These are phyloP conservation scores for Fremontodendron californicum DNA, from an alignment of 345 rosid species.

Conservation along the genomic window DNA sequence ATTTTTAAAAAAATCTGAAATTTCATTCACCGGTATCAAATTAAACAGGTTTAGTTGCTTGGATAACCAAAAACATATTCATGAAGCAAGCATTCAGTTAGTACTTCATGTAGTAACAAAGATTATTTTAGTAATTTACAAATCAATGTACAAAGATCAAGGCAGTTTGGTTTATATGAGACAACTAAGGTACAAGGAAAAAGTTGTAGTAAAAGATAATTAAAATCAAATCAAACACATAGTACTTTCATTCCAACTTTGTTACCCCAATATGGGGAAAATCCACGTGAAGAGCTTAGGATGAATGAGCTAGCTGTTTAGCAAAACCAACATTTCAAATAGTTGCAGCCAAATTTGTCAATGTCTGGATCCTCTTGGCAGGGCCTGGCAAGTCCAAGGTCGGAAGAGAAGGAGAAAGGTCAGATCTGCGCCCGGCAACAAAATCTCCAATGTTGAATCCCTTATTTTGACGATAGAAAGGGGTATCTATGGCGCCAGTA, in stretches of 20 bases:
- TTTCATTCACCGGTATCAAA: too few relatives aligned
- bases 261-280: not conserved
- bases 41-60: too few relatives aligned
- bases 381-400: conserved; percentile 15
- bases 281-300: conserved; percentile 7
- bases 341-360: conserved; percentile 28
- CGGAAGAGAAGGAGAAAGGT: conserved; percentile 19
- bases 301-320: conserved; percentile 36
- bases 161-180: not conserved
- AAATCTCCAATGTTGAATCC: conserved; percentile 34
- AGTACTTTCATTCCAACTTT: not conserved
- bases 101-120: not conserved
- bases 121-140: not conserved
- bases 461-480: not conserved
- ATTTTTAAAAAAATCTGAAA: too few relatives aligned
- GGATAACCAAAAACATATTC: too few relatives aligned
- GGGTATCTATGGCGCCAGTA: not conserved
- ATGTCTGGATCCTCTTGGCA: conserved; percentile 23
- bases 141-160: not conserved
- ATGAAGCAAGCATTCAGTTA: too few relatives aligned
- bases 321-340: conserved; percentile 18
- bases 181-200: not conserved
- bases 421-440: conserved; percentile 38
- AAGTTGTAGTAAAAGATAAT: not conserved
- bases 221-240: not conserved